Base-by-base conservation (phyloP, 1,284 basidiomycete species). In the Termitomyces sp. region DNA sequence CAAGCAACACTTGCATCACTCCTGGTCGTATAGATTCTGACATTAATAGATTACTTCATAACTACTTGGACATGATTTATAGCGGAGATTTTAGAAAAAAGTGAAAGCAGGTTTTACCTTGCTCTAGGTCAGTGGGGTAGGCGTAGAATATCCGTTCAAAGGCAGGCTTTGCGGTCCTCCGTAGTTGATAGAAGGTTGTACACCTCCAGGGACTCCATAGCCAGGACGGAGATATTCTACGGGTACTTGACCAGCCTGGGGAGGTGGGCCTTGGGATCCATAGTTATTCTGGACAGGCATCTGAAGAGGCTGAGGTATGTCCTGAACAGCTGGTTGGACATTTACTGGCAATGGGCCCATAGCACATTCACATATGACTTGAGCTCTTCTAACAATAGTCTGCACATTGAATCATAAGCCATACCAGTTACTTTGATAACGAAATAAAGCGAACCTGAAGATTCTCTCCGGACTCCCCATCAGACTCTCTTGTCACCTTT, bases 331-430 rank as follows among this genome's bases (percentile, higher is more conserved):
- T 43, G 39, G 40, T 28, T 42, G 47, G 10, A 55, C 34, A 9
- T 64, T 61, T 10, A 64, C 52, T 31, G 61, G 63, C 38, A 64
- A 53, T 24, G 68, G 66, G 38, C 69, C 74, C 62, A 89, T 70
- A 0, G 89, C 88, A 64, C 87, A 92, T 68, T 88, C 85, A 64
- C 90, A 92, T 48, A 92, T 83, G 15, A 90, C 90, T 68, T 92
- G 90, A 21, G 90, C 90, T 54, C 90, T 75, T 58, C 88, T 73
- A 3, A 92, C 88, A 34, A 92, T 83, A 8, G 82, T 84, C 73
- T 80, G 17, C 41, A 58, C 15, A 17, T 38, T 28, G 10, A 24
- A 24, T 6, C 42, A 47, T 50, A 28, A 50, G 34, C 21, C 41
- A 7, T 4, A 21, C 34, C 31, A 43, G 44, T 31, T 28, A 26